Conservation (phyloP, 177 flowering plant genomes). For the Telopea speciosissima region DNA sequence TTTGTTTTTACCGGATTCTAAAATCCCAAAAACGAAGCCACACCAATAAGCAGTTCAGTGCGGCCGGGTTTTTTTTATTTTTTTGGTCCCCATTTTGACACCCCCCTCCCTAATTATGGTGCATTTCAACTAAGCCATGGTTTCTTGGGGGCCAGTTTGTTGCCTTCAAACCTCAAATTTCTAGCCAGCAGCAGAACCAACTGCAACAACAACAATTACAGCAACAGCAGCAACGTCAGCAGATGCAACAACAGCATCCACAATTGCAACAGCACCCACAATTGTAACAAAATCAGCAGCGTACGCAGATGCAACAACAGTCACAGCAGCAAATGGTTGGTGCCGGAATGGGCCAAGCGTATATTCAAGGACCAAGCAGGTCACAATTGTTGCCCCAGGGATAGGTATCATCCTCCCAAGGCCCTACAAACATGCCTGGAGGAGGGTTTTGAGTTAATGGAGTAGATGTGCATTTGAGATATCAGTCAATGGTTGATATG, state of each 20-base stretch:
- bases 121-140: background rate
- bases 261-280: slow-evolving; percentile 28
- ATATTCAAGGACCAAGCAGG: slow-evolving; percentile 64
- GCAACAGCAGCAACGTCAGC: slow-evolving; percentile 31
- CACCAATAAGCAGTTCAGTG: too few relatives aligned
- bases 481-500: background rate
- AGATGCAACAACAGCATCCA: slow-evolving; percentile 24
- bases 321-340: slow-evolving; percentile 67
- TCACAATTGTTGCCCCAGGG: slow-evolving; percentile 68
- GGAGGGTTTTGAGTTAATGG: slow-evolving; percentile 47
- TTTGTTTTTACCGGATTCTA: too few relatives aligned
- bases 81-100: too few relatives aligned
- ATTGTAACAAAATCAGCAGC: slow-evolving; percentile 29
- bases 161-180: slow-evolving; percentile 82
- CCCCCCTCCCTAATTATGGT: too few relatives aligned
- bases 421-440: slow-evolving; percentile 62
- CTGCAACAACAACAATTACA: slow-evolving; percentile 32
- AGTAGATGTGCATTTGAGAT: background rate
- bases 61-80: too few relatives aligned
- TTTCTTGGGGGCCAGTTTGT: slow-evolving; percentile 61
- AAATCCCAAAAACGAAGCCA: too few relatives aligned
- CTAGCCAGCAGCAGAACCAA: slow-evolving; percentile 53
- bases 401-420: slow-evolving; percentile 65
- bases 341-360: slow-evolving; percentile 55
- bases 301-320: slow-evolving; percentile 23